Evolutionary conservation across 2,329 filamentous ascomycete species (phyloP).

Genomic region (Colletotrichum sp.): DNA sequence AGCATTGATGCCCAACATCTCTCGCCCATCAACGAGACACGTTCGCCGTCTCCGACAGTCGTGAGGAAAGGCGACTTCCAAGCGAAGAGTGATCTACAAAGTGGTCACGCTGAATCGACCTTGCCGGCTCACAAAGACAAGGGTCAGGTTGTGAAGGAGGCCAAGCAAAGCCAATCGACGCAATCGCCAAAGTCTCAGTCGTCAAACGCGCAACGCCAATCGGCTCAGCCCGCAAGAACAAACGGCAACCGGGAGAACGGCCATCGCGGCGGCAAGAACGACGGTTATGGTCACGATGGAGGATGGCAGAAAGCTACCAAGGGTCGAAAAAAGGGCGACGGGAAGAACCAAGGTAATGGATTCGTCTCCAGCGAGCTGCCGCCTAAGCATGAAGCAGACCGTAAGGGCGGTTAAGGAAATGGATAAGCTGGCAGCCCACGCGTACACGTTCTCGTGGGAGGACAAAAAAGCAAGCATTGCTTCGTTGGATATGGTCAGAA

Average conservation of each 20-base stretch:
- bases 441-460: too few species aligned
- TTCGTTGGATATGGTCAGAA: slow-evolving; percentile 13
- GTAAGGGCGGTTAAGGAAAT: slow-evolving; percentile 62
- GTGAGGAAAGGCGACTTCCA: slow-evolving; percentile 45
- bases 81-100: background rate
- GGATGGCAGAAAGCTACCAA: slow-evolving; percentile 66
- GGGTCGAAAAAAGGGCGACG: slow-evolving; percentile 55
- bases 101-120: background rate
- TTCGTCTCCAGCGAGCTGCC: slow-evolving; percentile 50
- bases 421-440: background rate
- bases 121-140: background rate
- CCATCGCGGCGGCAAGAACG: slow-evolving; percentile 60
- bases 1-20: slow-evolving; percentile 54
- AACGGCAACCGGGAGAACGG: slow-evolving; percentile 55
- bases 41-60: slow-evolving; percentile 71
- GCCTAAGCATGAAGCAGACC: slow-evolving; percentile 63
- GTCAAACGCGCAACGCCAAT: slow-evolving; percentile 30
- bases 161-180: slow-evolving; percentile 26
- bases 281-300: slow-evolving; percentile 47
- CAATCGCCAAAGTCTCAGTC: slow-evolving; percentile 24
- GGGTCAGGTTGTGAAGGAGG: slow-evolving; percentile 27
- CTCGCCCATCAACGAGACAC: slow-evolving; percentile 76
- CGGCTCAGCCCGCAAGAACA: slow-evolving; percentile 31
- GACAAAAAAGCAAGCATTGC: slow-evolving; percentile 7
- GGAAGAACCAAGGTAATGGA: slow-evolving; percentile 49